These are phyloP conservation scores for Aspergillus hiratsukae DNA, from an alignment of 2,329 filamentous ascomycete species.

Conservation along the genomic window DNA sequence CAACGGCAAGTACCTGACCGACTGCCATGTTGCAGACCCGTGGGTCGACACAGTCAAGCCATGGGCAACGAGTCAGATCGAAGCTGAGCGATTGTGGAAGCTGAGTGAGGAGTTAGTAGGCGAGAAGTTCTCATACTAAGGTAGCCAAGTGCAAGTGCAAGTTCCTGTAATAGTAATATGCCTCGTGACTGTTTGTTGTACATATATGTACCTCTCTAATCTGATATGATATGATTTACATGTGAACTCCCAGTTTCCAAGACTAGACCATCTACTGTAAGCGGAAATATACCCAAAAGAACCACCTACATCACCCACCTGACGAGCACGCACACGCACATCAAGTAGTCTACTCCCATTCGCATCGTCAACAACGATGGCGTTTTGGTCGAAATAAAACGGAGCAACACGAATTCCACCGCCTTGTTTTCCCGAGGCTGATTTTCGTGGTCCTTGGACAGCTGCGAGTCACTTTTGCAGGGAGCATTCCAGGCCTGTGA, in stretches of 20 bases:
- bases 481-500: slow-evolving; percentile 2
- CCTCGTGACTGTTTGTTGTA: background rate
- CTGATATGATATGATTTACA: background rate
- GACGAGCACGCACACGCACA: background rate
- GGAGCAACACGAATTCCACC: slow-evolving; percentile 1
- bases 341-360: no score
- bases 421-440: slow-evolving; percentile 27
- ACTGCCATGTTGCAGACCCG: background rate
- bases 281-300: background rate
- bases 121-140: background rate
- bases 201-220: no score
- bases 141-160: no score
- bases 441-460: slow-evolving; percentile 19
- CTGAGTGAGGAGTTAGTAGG: background rate
- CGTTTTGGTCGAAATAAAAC: slow-evolving; percentile 7
- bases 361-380: background rate
- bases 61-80: background rate
- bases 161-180: background rate
- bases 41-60: background rate
- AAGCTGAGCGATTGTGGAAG: background rate
- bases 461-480: background rate
- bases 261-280: background rate
- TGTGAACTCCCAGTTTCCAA: background rate
- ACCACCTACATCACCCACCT: background rate
- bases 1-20: background rate